phyloP scores from a whole-genome alignment of 2,329 filamentous ascomycete genomes.

The Zasmidium angulare region DNA sequence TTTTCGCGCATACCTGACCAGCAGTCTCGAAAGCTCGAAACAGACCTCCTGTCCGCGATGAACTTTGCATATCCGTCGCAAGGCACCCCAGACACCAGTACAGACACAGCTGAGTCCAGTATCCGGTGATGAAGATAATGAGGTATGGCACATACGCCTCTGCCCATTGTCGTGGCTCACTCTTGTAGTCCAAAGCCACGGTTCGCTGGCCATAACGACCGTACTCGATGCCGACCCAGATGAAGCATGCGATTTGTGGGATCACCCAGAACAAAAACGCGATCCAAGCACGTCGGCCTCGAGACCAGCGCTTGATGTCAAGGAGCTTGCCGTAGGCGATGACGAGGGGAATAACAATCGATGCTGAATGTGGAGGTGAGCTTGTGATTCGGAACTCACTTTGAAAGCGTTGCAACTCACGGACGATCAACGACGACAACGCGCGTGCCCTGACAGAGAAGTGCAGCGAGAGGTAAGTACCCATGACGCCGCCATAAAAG shows the following conservation, averaged over 20 bases:
- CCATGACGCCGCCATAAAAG: constrained; percentile 42
- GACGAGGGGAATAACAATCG: constrained; percentile 25
- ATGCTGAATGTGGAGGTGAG: constrained; percentile 10
- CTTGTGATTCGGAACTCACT: background rate
- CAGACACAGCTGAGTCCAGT: constrained; percentile 28
- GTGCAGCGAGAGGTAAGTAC: constrained; percentile 37
- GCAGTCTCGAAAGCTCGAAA: constrained; percentile 45
- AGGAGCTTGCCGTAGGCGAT: constrained; percentile 26
- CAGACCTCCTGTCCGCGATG: constrained; percentile 31
- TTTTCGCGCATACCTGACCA: constrained; percentile 38
- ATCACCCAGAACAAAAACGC: constrained; percentile 33
- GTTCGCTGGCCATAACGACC: constrained; percentile 7
- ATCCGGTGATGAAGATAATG: constrained; percentile 26
- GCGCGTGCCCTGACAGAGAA: constrained; percentile 37
- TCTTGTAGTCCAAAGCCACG: constrained; percentile 19
- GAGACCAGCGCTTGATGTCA: constrained; percentile 33
- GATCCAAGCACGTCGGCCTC: constrained; percentile 30
- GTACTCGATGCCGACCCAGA: constrained; percentile 33
- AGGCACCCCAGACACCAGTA: constrained; percentile 43
- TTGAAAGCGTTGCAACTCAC: constrained; percentile 19
- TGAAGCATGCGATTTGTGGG: constrained; percentile 32
- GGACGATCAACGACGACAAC: constrained; percentile 34
- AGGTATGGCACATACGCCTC: constrained; percentile 26
- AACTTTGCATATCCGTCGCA: constrained; percentile 36
- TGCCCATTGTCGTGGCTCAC: constrained; percentile 12